Base-by-base conservation (phyloP, 2,329 filamentous ascomycete genomes). In the Fusarium begoniae region DNA sequence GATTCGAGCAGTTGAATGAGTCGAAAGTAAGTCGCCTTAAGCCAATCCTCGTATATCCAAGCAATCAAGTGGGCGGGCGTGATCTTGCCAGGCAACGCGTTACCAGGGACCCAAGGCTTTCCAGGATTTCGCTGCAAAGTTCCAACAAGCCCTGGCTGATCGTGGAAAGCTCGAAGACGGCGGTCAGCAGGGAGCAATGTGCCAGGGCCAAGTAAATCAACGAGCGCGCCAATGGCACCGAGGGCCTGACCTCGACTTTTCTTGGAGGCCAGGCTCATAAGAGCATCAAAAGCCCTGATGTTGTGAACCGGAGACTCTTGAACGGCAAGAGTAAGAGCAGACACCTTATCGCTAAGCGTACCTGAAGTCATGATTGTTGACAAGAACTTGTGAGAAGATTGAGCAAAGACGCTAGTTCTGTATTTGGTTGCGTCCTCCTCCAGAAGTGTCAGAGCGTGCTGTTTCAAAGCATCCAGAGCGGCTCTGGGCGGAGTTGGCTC, bases 271-370 rank as follows among this genome's bases (percentile, higher is more conserved):
- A 99, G 85, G 3, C 85, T 89, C 74, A 98, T 87, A 53, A 99
- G 86, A 71, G 90, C 94, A 77, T 98, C 96, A 71, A 98, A 91
- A 2, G 95, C 93, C 80, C 96, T 96, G 72, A 91, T 92, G 70
- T 95, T 98, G 83, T 99, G 96, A 58, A 98, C 85, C 24, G 96
- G 96, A 14, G 97, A 98, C 83, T 99, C 96, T 84, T 99, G 97
- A 18, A 98, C 91, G 63, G 96, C 93, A 76, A 99, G 87, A 9
- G 96, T 99, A 79, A 99, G 86, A 8, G 96, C 97, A 6, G 96
- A 99, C 48, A 98, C 93, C 82, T 98, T 98, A 82, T 99, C 96
- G 63, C 95, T 97, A 77, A 98, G 90, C 15, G 97, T 99, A 86
- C 96, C 96, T 4, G 95, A 97, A 15, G 94, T 87, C 94, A 98